phyloP scores from a whole-genome alignment of 257 asterid genomes.

The Anisodus tanguticus region DNA sequence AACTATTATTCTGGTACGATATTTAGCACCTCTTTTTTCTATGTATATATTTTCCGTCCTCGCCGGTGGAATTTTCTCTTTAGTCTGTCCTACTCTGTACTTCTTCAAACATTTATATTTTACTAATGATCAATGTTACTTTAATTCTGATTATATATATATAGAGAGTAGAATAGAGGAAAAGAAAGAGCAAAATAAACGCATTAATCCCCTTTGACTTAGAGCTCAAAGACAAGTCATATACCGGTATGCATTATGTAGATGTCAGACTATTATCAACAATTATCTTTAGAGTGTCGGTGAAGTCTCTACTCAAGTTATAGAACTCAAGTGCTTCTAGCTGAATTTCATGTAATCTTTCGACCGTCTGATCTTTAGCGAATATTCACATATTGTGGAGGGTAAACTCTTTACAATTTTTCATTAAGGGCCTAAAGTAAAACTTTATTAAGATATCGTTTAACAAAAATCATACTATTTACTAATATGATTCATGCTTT shows the following conservation, averaged over 20 bases:
- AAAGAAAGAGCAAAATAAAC: not conserved
- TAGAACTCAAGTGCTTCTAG: not conserved
- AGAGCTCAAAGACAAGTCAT: not conserved
- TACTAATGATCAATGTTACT: not conserved
- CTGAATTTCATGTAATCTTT: not conserved
- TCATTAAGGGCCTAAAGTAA: no score
- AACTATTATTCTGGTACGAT: not conserved
- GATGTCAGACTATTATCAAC: not conserved
- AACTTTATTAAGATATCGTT: no score
- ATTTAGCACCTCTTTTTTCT: not conserved
- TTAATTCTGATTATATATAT: not conserved
- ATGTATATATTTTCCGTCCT: not conserved
- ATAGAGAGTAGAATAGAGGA: not conserved
- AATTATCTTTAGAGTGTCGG: not conserved
- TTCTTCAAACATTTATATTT: not conserved
- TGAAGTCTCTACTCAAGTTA: not conserved
- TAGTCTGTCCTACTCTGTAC: not conserved
- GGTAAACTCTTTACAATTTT: not conserved
- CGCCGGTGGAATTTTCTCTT: not conserved
- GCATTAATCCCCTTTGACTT: not conserved
- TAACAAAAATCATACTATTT: no score
- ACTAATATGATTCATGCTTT: no score
- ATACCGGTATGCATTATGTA: not conserved
- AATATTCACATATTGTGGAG: not conserved
- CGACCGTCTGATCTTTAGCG: not conserved